A percentile compares a stretch with the other conserved stretches of the same genome.
These are phyloP conservation scores for Chlamydomonas eustigma DNA, from an alignment of 139 green algal species.

Conservation along the genomic window DNA sequence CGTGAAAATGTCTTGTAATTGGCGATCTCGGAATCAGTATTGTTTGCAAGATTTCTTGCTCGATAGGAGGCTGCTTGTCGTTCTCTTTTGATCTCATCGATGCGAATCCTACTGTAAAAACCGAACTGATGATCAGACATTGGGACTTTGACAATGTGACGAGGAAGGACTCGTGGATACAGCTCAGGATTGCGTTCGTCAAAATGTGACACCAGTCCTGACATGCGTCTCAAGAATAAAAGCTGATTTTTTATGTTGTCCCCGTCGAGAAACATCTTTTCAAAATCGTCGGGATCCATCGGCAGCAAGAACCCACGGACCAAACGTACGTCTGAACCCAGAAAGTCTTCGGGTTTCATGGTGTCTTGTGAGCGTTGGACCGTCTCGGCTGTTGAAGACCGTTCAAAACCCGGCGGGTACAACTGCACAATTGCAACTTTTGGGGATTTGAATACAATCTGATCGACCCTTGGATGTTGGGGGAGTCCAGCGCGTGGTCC, in stretches of 20 bases:
- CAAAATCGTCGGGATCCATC: not conserved
- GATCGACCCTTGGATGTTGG: not conserved
- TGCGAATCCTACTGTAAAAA: not conserved
- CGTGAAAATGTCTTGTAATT: slow-evolving; percentile 5
- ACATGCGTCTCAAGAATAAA: not conserved
- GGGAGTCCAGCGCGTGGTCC: not conserved
- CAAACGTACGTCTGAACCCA: no score
- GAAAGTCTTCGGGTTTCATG: not conserved
- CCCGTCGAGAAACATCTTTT: not conserved
- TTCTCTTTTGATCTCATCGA: slow-evolving; percentile 1
- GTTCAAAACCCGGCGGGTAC: not conserved
- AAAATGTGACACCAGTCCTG: slow-evolving; percentile 9
- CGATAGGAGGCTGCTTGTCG: not conserved
- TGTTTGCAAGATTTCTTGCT: not conserved
- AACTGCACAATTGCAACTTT: not conserved
- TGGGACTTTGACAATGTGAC: not conserved
- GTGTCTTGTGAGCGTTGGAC: not conserved
- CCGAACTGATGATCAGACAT: slow-evolving; percentile 4
- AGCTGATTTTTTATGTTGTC: not conserved
- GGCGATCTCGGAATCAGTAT: slow-evolving; percentile 19
- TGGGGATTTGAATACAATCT: not conserved
- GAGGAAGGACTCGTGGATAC: not conserved
- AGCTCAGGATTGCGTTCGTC: not conserved
- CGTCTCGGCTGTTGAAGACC: not conserved
- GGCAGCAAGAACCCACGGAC: no score